phyloP scores from a whole-genome alignment of 2,329 filamentous ascomycete genomes.

The Sclerotinia minor region DNA sequence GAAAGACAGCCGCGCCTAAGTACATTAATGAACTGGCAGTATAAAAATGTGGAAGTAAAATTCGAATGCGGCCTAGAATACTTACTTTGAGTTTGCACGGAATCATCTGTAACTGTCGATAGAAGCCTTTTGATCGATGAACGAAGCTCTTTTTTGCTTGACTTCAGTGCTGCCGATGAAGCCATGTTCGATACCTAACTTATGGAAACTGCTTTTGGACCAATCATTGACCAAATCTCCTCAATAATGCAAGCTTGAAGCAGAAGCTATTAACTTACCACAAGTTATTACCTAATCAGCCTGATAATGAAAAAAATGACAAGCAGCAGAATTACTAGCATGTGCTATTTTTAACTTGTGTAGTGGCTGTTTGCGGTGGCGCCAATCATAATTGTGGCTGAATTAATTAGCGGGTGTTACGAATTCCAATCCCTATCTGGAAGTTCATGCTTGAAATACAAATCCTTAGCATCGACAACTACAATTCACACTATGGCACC shows the following conservation, averaged over 20 bases:
- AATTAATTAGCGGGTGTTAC: conserved; percentile 18
- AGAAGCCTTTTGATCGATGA: conserved; percentile 68
- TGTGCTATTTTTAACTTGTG: conserved; percentile 3
- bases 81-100: conserved; percentile 70
- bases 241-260: neutral
- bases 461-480: conserved; percentile 18
- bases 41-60: conserved; percentile 22
- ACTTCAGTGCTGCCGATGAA: conserved; percentile 50
- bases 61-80: conserved; percentile 12
- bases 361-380: conserved; percentile 3
- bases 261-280: conserved; percentile 3
- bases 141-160: conserved; percentile 76
- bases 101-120: conserved; percentile 59
- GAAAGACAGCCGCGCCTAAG: conserved; percentile 64
- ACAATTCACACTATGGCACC: conserved; percentile 37
- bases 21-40: conserved; percentile 25
- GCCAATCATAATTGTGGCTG: conserved; percentile 13
- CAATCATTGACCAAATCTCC: neutral
- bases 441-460: conserved; percentile 11
- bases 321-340: too few species aligned
- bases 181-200: conserved; percentile 28
- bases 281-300: conserved; percentile 10
- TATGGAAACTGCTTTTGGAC: neutral
- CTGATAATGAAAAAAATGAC: conserved; percentile 8
- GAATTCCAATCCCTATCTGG: conserved; percentile 21